Evolutionary conservation across 345 rosid genomes (phyloP).

Genomic region (Hevea brasiliensis): DNA sequence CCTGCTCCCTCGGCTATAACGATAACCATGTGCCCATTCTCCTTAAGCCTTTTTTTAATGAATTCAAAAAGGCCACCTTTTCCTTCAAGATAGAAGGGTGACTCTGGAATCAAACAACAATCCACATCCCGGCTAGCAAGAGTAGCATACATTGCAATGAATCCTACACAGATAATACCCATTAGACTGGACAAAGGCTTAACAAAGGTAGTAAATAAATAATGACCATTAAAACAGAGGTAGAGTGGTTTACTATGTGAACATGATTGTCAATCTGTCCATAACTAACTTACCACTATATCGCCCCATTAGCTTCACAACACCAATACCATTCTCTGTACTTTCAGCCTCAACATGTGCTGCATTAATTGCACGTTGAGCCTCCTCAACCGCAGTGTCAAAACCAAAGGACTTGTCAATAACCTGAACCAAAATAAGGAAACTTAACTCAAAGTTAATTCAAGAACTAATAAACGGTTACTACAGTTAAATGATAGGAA

Average conservation of each 20-base stretch:
- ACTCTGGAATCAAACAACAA: constrained; percentile 94
- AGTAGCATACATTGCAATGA: constrained; percentile 65
- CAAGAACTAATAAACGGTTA: constrained; percentile 1
- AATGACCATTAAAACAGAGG: neutral
- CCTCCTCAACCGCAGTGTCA: constrained; percentile 94
- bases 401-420: constrained; percentile 94
- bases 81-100: constrained; percentile 88
- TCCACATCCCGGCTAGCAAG: constrained; percentile 91
- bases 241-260: neutral
- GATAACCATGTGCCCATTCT: constrained; percentile 84
- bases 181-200: constrained; percentile 3
- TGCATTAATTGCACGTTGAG: constrained; percentile 91
- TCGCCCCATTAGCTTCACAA: constrained; percentile 93
- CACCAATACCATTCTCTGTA: constrained; percentile 70
- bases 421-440: constrained; percentile 48
- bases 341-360: constrained; percentile 92
- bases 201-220: neutral
- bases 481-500: constrained; percentile 4
- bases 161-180: constrained; percentile 29
- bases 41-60: constrained; percentile 60
- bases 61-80: constrained; percentile 75
- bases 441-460: constrained; percentile 12
- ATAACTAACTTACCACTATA: constrained; percentile 62
- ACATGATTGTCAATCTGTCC: neutral
- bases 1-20: constrained; percentile 93